Evolutionary conservation across 768 basidiomycete genomes (phyloP), one percentile per base, ranked within the genome.

Genomic region (Pisolithus sp.): DNA sequence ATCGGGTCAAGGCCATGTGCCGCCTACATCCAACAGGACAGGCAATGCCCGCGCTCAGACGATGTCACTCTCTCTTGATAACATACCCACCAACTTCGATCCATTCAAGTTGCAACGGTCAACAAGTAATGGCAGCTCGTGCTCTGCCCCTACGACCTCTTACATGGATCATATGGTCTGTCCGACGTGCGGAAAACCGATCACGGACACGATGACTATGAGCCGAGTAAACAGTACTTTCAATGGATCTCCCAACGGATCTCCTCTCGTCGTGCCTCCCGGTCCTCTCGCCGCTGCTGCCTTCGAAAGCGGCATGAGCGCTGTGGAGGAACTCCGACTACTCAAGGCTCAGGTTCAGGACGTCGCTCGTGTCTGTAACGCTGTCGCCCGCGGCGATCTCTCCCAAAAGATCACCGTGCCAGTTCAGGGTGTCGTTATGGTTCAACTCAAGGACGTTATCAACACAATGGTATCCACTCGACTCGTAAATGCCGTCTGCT

Each of bases 271-370:
- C 39, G 71, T 80, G 6, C 73, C 78, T 18, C 76, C 77, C 36
- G 82, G 82, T 62, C 77, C 79, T 21, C 72, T 82, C 41, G 76
- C 76, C 37, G 71, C 73, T 15, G 80, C 81, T 2, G 79, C 79
- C 4, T 75, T 74, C 50, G 79, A 81, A 65, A 76, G 76, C 55
- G 80, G 80, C 46, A 76, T 83, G 75, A 81, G 78, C 52, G 81
- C 81, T n/a, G 79, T 83, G 12, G 82, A 89, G 65, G 89, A 93
- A 69, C 76, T 92, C 31, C 79, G 78, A 57, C 67, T 90, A 34
- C 77, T 93, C 53, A 89, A 89, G 66, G 86, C 87, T 20, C 90
- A 92, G 70, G 88, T 92, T 0, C 85, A 89, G 70, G 75, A 89
- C 59, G 85, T 89, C 43, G 86, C 86, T 18, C 73, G 86, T 28